phyloP scores from a whole-genome alignment of 1,284 basidiomycete genomes.

The Wallemia mellicola region DNA sequence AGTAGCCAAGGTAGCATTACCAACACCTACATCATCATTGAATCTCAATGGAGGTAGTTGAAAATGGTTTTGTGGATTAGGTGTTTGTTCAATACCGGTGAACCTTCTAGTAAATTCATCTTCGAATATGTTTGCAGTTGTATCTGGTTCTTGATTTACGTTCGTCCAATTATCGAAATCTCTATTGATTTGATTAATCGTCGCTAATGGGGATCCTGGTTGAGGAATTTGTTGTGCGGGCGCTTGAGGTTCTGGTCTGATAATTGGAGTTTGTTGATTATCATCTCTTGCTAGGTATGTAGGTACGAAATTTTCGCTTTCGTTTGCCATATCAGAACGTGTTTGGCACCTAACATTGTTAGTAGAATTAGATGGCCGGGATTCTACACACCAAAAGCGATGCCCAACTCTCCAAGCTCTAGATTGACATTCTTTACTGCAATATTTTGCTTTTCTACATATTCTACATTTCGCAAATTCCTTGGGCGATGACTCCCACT shows the following conservation, averaged over 20 bases:
- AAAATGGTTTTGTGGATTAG: not conserved
- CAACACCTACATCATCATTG: not conserved
- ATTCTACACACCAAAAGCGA: conserved; percentile 27
- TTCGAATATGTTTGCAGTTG: not conserved
- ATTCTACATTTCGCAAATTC: conserved; percentile 92
- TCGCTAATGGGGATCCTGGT: not conserved
- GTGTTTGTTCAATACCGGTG: not conserved
- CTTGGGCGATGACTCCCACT: conserved; percentile 72
- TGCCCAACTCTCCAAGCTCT: conserved; percentile 93
- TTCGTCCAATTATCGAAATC: not conserved
- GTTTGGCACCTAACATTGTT: not conserved
- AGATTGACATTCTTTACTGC: conserved; percentile 89
- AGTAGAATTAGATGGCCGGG: not conserved
- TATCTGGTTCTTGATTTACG: not conserved
- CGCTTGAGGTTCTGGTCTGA: not conserved
- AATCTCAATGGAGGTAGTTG: not conserved
- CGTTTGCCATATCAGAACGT: not conserved
- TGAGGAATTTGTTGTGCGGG: not conserved
- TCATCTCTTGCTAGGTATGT: not conserved
- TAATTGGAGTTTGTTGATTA: not conserved
- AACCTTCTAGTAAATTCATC: not conserved
- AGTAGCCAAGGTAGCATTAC: not conserved
- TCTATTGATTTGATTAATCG: not conserved
- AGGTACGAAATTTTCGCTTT: not conserved
- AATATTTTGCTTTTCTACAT: conserved; percentile 94